Evolutionary conservation across 2,329 filamentous ascomycete genomes (phyloP), one percentile per base, ranked within the genome.

Genomic region (Fusarium albidum): DNA sequence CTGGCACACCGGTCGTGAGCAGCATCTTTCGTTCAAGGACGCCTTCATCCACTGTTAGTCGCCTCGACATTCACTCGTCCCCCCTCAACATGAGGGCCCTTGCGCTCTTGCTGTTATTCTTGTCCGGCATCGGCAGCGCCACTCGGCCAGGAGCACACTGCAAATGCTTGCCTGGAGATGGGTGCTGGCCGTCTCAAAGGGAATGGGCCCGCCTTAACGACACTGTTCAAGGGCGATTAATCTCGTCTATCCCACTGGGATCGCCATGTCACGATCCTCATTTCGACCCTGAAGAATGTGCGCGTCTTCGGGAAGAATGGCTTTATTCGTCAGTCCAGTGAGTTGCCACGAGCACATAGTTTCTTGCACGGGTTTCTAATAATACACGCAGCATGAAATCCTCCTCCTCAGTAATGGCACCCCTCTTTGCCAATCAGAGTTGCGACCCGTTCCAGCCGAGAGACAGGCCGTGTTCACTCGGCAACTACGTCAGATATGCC

Each of bases 181-280:
- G 59, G 1, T 81, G 78, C 61, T 86, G 83, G 83, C 83, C 83
- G 1, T 71, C 72, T 2, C 15, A 44, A 2, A 31, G 59, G 1
- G 65, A 69, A 12, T 86, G 82, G 82, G 54, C 66, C 5, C 48
- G 55, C 2, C 74, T 86, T 53, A 86, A 86, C 58, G 37, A 64
- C 9, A 79, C 81, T 1, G 68, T 86, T 2, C 70, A 70, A 3
- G 83, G 83, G 0, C 72, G 71, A 3, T 69, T 86, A 21, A 70
- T 86, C 15, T 72, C 72, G 1, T 84, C 80, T 0, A 68, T 79
- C 1, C 82, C 83, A 1, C 59, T 84, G 6, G 82, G 74, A 3
- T 64, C 73, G 3, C 71, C 77, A 3, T 86, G 82, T 56, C 82
- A 85, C 55, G 71, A 75, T 14, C 75, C 73, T 9, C 51, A 64